A percentile compares a stretch with the other conserved stretches of the same genome.
Conservation (phyloP, 164 flowering plant genomes). For the Magnolia changhungtana region DNA sequence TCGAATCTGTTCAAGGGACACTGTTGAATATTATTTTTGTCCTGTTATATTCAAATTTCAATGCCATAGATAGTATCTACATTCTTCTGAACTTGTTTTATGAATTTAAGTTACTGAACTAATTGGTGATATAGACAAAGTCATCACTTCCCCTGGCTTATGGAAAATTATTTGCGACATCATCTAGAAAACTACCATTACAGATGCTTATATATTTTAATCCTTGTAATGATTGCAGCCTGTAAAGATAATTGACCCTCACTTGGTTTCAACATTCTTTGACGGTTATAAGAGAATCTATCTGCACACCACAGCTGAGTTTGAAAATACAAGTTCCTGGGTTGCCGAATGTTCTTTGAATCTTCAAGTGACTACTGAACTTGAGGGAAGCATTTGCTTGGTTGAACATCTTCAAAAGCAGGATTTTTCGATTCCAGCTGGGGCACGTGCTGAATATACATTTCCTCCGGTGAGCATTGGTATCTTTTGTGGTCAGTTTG, state of each 20-base stretch:
- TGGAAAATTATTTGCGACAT: not conserved
- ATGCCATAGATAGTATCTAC: not conserved
- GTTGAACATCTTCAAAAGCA: constrained; percentile 84
- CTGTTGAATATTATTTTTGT: not conserved
- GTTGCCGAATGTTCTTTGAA: constrained; percentile 79
- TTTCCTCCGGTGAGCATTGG: constrained; percentile 66
- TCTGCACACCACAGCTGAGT: constrained; percentile 69
- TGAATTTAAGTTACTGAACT: not conserved
- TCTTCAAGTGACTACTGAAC: constrained; percentile 77
- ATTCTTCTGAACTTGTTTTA: not conserved
- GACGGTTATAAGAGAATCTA: constrained; percentile 75
- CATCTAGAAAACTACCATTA: constrained; percentile 1
- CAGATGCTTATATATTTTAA: not conserved
- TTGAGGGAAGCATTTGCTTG: constrained; percentile 53
- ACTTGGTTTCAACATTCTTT: constrained; percentile 91
- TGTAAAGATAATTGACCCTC: constrained; percentile 88
- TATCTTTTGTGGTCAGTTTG: not conserved
- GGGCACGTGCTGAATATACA: constrained; percentile 53
- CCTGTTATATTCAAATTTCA: not conserved
- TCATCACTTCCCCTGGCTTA: not conserved
- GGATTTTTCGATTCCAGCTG: constrained; percentile 58
- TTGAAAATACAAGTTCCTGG: constrained; percentile 74
- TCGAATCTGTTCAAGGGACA: not conserved
- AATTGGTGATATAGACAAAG: not conserved
- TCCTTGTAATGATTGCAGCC: constrained; percentile 60